Evolutionary conservation across 106 monocot species (phyloP).

Genomic region (Dioscorea alata): DNA sequence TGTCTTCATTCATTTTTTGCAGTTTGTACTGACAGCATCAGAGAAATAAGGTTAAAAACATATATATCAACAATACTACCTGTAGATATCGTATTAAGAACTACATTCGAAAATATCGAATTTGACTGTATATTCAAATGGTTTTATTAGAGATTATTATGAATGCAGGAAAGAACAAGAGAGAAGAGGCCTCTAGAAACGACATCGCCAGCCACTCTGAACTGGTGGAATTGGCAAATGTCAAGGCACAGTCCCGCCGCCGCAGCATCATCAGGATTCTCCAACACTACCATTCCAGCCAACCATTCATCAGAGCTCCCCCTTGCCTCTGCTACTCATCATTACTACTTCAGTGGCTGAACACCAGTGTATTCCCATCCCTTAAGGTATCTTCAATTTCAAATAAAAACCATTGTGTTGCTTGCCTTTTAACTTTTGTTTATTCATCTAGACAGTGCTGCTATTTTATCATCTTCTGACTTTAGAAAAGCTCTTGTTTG

Average conservation of each 20-base stretch:
- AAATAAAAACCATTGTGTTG: too few relatives aligned
- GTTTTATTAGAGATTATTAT: background rate
- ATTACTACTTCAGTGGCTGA: conserved; percentile 6
- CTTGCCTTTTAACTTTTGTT: too few relatives aligned
- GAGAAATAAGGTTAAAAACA: too few relatives aligned
- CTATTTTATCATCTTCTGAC: too few relatives aligned
- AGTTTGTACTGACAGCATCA: too few relatives aligned
- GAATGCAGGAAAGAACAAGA: conserved; percentile 28
- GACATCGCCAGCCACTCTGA: conserved; percentile 10
- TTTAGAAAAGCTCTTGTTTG: too few relatives aligned
- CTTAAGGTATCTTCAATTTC: too few relatives aligned
- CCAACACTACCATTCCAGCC: conserved; percentile 14
- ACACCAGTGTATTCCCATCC: too few relatives aligned
- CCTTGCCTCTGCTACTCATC: conserved; percentile 5
- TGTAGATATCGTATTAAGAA: background rate
- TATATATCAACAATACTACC: too few relatives aligned
- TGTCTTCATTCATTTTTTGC: too few relatives aligned
- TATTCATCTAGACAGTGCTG: too few relatives aligned
- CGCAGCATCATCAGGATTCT: conserved; percentile 97
- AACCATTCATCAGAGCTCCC: conserved; percentile 8
- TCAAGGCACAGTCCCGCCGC: conserved; percentile 17
- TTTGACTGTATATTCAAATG: background rate
- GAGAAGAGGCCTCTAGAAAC: conserved; percentile 17
- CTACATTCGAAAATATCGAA: too few relatives aligned
- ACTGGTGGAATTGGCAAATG: conserved; percentile 36